phyloP scores from a whole-genome alignment of 495 filamentous ascomycete species.

The Rostrohypoxylon terebratum region DNA sequence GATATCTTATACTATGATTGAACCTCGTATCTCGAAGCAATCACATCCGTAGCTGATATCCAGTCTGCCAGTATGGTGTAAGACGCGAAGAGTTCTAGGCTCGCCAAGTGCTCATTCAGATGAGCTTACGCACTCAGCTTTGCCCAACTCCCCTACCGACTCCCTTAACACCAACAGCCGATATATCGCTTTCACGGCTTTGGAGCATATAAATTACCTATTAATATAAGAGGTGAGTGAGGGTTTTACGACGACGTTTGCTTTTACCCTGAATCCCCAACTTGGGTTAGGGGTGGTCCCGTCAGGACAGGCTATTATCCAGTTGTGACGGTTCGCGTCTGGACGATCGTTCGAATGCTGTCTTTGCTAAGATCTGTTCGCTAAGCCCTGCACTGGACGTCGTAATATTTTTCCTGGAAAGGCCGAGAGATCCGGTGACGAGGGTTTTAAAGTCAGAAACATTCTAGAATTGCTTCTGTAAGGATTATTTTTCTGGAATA shows the following conservation, averaged over 20 bases:
- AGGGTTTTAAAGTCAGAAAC: constrained; percentile 24
- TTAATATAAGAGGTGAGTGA: constrained; percentile 41
- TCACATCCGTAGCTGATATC: neutral
- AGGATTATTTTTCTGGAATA: constrained; percentile 9
- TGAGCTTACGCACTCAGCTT: neutral
- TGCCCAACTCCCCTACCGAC: neutral
- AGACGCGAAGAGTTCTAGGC: constrained; percentile 6
- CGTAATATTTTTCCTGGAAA: constrained; percentile 30
- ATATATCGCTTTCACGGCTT: constrained; percentile 29
- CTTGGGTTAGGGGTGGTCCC: constrained; percentile 36
- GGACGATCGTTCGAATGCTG: constrained; percentile 34
- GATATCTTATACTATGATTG: neutral
- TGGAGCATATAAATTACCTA: constrained; percentile 36
- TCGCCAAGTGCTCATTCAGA: neutral
- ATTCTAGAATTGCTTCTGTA: constrained; percentile 28
- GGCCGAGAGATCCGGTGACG: neutral
- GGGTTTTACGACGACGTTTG: constrained; percentile 21
- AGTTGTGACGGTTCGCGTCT: constrained; percentile 36
- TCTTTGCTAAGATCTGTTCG: constrained; percentile 24
- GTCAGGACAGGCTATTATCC: constrained; percentile 45
- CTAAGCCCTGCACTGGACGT: constrained; percentile 13
- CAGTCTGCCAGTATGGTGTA: neutral
- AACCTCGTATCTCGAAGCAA: neutral
- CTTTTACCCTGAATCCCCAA: constrained; percentile 45
- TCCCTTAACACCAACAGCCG: constrained; percentile 35